phyloP scores from a whole-genome alignment of 257 asterid genomes.

The Nicotiana undulata region DNA sequence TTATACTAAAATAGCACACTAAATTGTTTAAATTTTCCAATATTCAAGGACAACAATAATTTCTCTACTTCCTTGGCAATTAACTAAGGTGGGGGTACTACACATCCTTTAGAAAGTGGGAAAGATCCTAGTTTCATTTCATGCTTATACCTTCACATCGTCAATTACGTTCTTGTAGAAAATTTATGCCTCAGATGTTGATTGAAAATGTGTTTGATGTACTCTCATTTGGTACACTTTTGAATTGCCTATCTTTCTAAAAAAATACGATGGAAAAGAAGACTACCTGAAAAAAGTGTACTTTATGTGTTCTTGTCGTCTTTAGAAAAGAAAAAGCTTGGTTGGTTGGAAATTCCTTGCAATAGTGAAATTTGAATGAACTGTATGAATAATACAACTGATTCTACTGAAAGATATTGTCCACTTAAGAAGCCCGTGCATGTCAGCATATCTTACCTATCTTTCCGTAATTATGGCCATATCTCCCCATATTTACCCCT shows the following conservation, averaged over 20 bases:
- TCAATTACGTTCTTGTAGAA: background rate
- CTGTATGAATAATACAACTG: background rate
- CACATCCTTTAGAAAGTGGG: background rate
- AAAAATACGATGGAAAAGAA: background rate
- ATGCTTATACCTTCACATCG: background rate
- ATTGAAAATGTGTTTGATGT: background rate
- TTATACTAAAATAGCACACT: background rate
- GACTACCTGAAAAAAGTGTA: background rate
- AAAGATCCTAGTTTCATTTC: background rate
- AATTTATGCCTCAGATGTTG: background rate
- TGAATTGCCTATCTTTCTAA: background rate
- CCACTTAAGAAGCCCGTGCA: constrained; percentile 44
- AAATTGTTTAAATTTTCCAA: background rate
- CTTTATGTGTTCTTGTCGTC: constrained; percentile 6
- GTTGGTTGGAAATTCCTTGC: constrained; percentile 6
- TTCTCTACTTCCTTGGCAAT: background rate
- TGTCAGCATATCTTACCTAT: constrained; percentile 60
- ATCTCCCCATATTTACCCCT: constrained; percentile 25
- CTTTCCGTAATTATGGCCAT: constrained; percentile 32
- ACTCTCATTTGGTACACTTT: background rate
- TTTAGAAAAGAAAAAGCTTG: constrained; percentile 2
- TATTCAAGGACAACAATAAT: background rate
- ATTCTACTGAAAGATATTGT: background rate
- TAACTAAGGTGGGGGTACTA: background rate
- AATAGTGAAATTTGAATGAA: constrained; percentile 17